Conservation (phyloP, 441 rosid genomes). For the Croton laevigatus region DNA sequence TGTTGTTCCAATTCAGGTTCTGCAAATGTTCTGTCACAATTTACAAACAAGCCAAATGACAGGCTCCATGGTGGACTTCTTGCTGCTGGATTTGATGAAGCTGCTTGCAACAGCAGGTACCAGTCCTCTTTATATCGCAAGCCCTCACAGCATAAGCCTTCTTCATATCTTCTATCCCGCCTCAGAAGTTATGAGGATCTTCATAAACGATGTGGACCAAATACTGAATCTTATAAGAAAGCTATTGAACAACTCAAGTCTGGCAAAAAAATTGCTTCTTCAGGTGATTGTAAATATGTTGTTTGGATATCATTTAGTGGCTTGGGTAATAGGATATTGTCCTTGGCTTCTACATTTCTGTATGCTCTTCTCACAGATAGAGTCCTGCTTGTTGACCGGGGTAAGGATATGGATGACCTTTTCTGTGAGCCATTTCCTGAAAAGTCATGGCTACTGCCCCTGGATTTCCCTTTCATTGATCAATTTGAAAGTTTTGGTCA, state of each 20-base stretch:
- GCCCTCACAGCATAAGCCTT: slow-evolving; percentile 49
- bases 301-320: slow-evolving; percentile 79
- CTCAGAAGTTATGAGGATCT: slow-evolving; percentile 69
- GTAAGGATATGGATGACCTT: slow-evolving; percentile 63
- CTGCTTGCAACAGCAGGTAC: slow-evolving; percentile 62
- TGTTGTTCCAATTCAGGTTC: slow-evolving; percentile 18
- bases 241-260: slow-evolving; percentile 48
- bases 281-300: slow-evolving; percentile 51
- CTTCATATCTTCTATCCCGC: slow-evolving; percentile 58
- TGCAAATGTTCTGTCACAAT: slow-evolving; percentile 26
- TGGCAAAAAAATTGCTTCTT: slow-evolving; percentile 25
- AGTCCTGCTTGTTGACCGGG: slow-evolving; percentile 65
- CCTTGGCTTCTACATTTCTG: slow-evolving; percentile 62
- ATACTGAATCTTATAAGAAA: slow-evolving; percentile 47
- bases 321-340: slow-evolving; percentile 68
- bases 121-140: slow-evolving; percentile 48
- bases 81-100: slow-evolving; percentile 52
- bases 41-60: slow-evolving; percentile 28
- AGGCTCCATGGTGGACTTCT: slow-evolving; percentile 69
- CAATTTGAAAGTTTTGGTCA: slow-evolving; percentile 42
- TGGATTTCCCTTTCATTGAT: slow-evolving; percentile 44
- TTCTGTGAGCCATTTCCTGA: slow-evolving; percentile 76
- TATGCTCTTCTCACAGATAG: slow-evolving; percentile 68
- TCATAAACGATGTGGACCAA: slow-evolving; percentile 67
- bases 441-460: slow-evolving; percentile 60